Conservation (phyloP, 345 rosid species). For the Brassica juncea region DNA sequence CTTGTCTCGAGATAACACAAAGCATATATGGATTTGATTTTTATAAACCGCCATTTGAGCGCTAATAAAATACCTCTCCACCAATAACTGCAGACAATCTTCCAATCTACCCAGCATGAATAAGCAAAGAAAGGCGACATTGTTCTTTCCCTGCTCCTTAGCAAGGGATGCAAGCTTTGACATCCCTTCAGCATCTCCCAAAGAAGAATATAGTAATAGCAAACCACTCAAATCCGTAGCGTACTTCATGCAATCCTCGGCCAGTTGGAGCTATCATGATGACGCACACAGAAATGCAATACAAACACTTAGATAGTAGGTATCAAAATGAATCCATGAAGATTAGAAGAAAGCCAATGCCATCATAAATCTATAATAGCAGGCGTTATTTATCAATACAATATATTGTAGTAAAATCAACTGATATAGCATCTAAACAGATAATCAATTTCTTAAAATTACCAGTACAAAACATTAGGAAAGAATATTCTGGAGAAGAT, state of each 20-base stretch:
- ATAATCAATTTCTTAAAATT: background rate
- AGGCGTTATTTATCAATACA: too few relatives aligned
- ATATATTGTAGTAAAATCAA: background rate
- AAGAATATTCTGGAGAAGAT: background rate
- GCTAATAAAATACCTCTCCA: slow-evolving; percentile 67
- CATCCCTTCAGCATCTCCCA: slow-evolving; percentile 96
- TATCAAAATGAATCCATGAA: background rate
- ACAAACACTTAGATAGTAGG: background rate
- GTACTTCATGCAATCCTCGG: slow-evolving; percentile 91
- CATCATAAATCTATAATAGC: too few relatives aligned
- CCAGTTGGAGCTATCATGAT: slow-evolving; percentile 84
- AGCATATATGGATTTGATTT: background rate
- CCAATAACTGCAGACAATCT: slow-evolving; percentile 89
- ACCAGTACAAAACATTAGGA: background rate
- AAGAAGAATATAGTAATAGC: slow-evolving; percentile 87
- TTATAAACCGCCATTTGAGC: slow-evolving; percentile 8
- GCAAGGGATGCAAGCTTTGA: slow-evolving; percentile 78
- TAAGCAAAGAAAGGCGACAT: slow-evolving; percentile 91
- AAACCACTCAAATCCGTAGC: slow-evolving; percentile 97
- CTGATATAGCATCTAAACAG: background rate
- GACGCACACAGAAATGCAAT: slow-evolving; percentile 19
- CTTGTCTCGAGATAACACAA: background rate
- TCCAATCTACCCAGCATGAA: slow-evolving; percentile 94
- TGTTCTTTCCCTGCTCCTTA: slow-evolving; percentile 94
- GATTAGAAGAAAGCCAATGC: background rate